Evolutionary conservation across 2,329 filamentous ascomycete genomes (phyloP).

Genomic region (Verticillium alfalfae): DNA sequence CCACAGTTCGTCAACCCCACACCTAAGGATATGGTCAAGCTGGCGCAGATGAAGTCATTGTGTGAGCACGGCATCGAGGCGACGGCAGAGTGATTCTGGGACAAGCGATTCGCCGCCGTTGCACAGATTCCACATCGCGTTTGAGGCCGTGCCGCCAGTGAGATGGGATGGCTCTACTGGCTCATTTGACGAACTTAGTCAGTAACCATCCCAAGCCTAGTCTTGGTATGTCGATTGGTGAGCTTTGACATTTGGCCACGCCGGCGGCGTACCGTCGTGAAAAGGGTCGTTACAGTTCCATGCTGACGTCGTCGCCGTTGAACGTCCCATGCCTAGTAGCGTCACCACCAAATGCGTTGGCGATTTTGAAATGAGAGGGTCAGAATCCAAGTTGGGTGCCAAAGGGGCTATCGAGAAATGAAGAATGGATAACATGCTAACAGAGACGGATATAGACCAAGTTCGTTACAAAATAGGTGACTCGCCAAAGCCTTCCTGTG

Average conservation of each 20-base stretch:
- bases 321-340: conserved; percentile 49
- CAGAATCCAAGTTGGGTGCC: not conserved
- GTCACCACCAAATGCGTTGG: conserved; percentile 42
- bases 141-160: conserved; percentile 58
- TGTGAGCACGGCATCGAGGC: conserved; percentile 41
- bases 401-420: not conserved
- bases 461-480: not conserved
- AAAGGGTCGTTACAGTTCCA: conserved; percentile 51
- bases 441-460: not conserved
- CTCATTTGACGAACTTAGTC: conserved; percentile 28
- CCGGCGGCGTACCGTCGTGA: conserved; percentile 47
- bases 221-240: conserved; percentile 45
- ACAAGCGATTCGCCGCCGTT: conserved; percentile 62
- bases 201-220: conserved; percentile 9
- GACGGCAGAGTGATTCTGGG: conserved; percentile 61
- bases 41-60: conserved; percentile 20
- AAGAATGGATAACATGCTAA: not conserved
- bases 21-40: conserved; percentile 24
- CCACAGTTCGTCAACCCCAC: conserved; percentile 48
- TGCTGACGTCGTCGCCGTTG: conserved; percentile 54
- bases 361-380: conserved; percentile 29
- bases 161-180: conserved; percentile 30
- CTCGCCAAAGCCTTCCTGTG: not conserved
- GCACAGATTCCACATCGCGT: conserved; percentile 56
- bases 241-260: conserved; percentile 50